Percentiles rank a stretch among this genome's conserved stretches.
Evolutionary conservation across 169 alveolate genomes (phyloP).

Genomic region (Perkinsus olseni): DNA sequence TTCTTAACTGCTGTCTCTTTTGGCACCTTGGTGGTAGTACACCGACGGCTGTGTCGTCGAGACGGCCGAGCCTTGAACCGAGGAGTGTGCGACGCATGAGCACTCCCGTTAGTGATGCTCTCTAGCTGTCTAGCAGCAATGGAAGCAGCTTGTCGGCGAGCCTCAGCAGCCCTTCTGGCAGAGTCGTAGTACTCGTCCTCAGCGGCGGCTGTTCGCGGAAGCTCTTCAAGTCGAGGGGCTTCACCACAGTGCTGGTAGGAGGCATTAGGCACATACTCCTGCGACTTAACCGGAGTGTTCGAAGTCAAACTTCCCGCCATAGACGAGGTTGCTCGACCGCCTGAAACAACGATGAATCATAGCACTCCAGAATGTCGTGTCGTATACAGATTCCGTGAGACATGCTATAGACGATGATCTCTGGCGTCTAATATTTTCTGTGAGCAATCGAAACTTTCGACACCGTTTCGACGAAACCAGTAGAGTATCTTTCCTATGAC

Average conservation of each 20-base stretch:
- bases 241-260: not conserved
- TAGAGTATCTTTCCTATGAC: too few species aligned
- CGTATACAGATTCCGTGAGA: too few species aligned
- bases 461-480: too few species aligned
- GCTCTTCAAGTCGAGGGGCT: not conserved
- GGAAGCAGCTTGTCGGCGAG: not conserved
- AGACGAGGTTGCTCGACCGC: too few species aligned
- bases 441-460: too few species aligned
- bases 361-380: too few species aligned
- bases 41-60: not conserved
- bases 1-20: not conserved
- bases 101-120: not conserved
- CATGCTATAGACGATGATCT: too few species aligned
- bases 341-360: too few species aligned
- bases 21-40: not conserved
- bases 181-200: not conserved
- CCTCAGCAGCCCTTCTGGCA: not conserved
- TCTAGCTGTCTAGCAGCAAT: not conserved
- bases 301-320: too few species aligned
- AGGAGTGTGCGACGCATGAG: not conserved
- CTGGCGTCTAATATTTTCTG: too few species aligned
- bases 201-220: not conserved
- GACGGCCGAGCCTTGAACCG: not conserved
- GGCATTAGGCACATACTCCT: too few species aligned
- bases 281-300: too few species aligned